These are phyloP conservation scores for Prunus mongolica DNA, from an alignment of 306 rosid genomes.

Conservation along the genomic window DNA sequence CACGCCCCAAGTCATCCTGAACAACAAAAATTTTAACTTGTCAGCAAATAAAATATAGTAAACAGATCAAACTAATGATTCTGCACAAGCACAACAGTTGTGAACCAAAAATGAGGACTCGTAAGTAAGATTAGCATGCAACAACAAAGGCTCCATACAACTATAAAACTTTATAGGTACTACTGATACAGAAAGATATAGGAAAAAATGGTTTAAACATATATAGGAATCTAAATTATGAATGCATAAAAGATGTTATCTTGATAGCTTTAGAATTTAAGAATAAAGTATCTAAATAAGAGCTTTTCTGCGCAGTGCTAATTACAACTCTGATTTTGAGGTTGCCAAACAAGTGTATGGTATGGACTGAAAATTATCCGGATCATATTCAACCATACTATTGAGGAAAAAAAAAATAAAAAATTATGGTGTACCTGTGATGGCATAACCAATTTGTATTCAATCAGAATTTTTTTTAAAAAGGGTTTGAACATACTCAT, in stretches of 20 bases:
- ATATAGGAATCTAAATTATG: background rate
- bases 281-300: background rate
- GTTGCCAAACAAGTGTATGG: background rate
- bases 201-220: background rate
- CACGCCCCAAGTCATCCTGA: conserved; percentile 85
- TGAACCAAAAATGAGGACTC: background rate
- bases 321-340: background rate
- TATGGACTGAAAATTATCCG: background rate
- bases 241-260: background rate
- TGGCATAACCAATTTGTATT: too few relatives aligned
- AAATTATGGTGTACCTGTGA: too few relatives aligned
- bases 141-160: background rate
- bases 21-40: conserved; percentile 15
- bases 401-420: too few relatives aligned
- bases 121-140: background rate
- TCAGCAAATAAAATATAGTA: background rate
- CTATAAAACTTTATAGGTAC: background rate
- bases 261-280: background rate
- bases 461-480: too few relatives aligned
- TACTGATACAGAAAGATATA: background rate
- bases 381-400: too few relatives aligned
- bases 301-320: background rate
- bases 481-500: background rate
- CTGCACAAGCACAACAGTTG: background rate
- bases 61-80: background rate